A percentile compares a stretch with the other conserved stretches of the same genome.
Evolutionary conservation across 768 basidiomycete genomes (phyloP).

Genomic region (Hygrocybe punicea): DNA sequence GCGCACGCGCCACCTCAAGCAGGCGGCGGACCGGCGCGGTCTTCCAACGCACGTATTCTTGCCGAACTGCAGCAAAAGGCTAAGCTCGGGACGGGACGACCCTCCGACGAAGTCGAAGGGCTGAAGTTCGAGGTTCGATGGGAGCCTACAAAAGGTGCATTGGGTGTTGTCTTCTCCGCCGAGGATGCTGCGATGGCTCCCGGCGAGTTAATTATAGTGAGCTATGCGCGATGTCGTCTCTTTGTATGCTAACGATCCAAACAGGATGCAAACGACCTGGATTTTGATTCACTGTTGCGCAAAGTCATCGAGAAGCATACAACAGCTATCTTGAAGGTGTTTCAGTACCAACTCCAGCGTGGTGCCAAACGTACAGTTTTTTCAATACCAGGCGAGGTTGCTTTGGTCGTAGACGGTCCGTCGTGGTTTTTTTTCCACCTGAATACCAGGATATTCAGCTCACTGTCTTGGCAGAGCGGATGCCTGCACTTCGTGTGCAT

Average conservation of each 20-base stretch:
- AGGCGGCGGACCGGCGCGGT: slow-evolving; percentile 47
- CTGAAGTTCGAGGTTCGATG: slow-evolving; percentile 68
- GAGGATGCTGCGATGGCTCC: slow-evolving; percentile 44
- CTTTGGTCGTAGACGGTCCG: slow-evolving; percentile 55
- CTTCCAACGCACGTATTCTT: slow-evolving; percentile 52
- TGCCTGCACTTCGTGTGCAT: slow-evolving; percentile 60
- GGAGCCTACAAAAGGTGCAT: slow-evolving; percentile 67
- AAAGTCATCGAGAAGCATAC: slow-evolving; percentile 65
- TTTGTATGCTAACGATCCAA: not conserved
- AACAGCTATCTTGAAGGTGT: slow-evolving; percentile 54
- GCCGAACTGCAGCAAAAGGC: slow-evolving; percentile 61
- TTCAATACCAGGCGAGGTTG: slow-evolving; percentile 56
- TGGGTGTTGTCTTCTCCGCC: slow-evolving; percentile 55
- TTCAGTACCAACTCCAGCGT: slow-evolving; percentile 53
- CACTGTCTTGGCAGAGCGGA: slow-evolving; percentile 40
- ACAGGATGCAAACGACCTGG: slow-evolving; percentile 66
- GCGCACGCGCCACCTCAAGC: slow-evolving; percentile 38
- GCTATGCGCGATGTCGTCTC: slow-evolving; percentile 24
- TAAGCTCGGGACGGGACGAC: slow-evolving; percentile 51
- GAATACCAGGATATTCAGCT: not conserved
- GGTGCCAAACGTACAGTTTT: slow-evolving; percentile 55
- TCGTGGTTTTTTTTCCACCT: slow-evolving; percentile 9
- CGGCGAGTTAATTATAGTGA: slow-evolving; percentile 53
- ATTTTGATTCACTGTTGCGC: slow-evolving; percentile 68
- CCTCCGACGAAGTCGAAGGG: slow-evolving; percentile 75